Conservation (phyloP, 176 grass and related monocot species). For the Leersia perrieri region DNA sequence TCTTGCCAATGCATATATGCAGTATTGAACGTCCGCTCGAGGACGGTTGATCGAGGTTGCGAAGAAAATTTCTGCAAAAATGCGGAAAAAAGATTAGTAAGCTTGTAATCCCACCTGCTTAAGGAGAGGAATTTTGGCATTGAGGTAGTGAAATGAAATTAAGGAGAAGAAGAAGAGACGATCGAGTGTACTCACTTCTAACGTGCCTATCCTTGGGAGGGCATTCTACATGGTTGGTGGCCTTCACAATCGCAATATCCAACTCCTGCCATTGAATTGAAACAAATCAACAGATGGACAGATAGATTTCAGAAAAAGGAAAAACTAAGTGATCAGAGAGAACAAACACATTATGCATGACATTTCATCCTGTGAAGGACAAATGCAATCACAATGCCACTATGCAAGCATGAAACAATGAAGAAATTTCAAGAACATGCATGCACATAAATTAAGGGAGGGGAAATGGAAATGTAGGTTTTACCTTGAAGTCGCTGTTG, state of each 20-base stretch:
- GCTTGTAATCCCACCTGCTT: neutral
- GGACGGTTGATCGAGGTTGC: slow-evolving; percentile 61
- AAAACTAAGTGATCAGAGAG: neutral
- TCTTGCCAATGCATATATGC: slow-evolving; percentile 73
- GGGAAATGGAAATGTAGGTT: neutral
- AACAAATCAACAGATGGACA: neutral
- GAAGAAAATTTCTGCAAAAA: slow-evolving; percentile 58
- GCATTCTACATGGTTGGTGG: slow-evolving; percentile 89
- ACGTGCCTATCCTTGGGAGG: slow-evolving; percentile 94
- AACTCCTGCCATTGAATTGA: slow-evolving; percentile 51
- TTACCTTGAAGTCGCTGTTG: slow-evolving; percentile 94
- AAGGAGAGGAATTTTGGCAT: neutral
- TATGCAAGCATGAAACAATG: too few species aligned
- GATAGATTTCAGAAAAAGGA: too few species aligned
- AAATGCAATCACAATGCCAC: too few species aligned
- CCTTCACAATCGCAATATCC: slow-evolving; percentile 96
- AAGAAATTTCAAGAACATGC: neutral
- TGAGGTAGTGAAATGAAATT: neutral
- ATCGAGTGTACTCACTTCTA: slow-evolving; percentile 58
- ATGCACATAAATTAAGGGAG: neutral
- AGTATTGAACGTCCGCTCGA: slow-evolving; percentile 76
- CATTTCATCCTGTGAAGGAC: too few species aligned
- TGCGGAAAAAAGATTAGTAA: neutral
- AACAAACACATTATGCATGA: too few species aligned
- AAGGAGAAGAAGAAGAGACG: neutral